Percentiles rank a stretch among this genome's conserved stretches.
Conservation (phyloP, 495 filamentous ascomycete species). For the Penicillium diatomitis region DNA sequence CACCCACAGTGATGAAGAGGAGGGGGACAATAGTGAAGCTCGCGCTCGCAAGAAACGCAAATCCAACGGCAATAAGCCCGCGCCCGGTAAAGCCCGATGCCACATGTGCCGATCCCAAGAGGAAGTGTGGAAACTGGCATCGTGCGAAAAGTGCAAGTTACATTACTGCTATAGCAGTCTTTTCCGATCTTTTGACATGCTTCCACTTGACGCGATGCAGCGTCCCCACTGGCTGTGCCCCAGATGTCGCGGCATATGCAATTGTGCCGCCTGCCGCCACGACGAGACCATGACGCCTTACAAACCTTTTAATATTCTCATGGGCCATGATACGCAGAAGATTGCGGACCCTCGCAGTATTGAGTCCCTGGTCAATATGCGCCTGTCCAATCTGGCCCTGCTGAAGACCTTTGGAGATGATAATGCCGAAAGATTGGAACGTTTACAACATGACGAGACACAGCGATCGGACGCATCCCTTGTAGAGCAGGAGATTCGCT, state of each 20-base stretch:
- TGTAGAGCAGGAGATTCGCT: not conserved
- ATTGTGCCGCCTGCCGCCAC: slow-evolving; percentile 65
- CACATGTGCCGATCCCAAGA: slow-evolving; percentile 75
- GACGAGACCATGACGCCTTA: slow-evolving; percentile 56
- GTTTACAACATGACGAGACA: slow-evolving; percentile 41
- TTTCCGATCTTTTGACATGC: slow-evolving; percentile 79
- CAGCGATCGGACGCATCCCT: slow-evolving; percentile 13
- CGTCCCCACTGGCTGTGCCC: slow-evolving; percentile 78
- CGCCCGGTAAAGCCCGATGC: slow-evolving; percentile 43
- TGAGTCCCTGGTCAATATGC: slow-evolving; percentile 78
- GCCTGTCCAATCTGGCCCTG: slow-evolving; percentile 73
- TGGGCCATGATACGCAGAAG: slow-evolving; percentile 81
- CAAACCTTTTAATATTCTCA: slow-evolving; percentile 68
- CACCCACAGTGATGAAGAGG: slow-evolving; percentile 8
- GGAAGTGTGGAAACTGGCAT: slow-evolving; percentile 68
- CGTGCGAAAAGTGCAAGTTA: slow-evolving; percentile 63
- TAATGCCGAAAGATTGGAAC: slow-evolving; percentile 38
- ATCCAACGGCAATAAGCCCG: slow-evolving; percentile 29
- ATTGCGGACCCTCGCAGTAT: slow-evolving; percentile 84
- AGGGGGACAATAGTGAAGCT: slow-evolving; percentile 18
- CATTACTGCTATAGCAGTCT: slow-evolving; percentile 84
- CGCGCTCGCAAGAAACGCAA: slow-evolving; percentile 43
- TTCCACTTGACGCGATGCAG: slow-evolving; percentile 71
- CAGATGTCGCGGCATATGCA: slow-evolving; percentile 74
- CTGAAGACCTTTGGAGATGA: slow-evolving; percentile 48